phyloP scores from a whole-genome alignment of 1,284 basidiomycete species.

The Ceratobasidium sp. region DNA sequence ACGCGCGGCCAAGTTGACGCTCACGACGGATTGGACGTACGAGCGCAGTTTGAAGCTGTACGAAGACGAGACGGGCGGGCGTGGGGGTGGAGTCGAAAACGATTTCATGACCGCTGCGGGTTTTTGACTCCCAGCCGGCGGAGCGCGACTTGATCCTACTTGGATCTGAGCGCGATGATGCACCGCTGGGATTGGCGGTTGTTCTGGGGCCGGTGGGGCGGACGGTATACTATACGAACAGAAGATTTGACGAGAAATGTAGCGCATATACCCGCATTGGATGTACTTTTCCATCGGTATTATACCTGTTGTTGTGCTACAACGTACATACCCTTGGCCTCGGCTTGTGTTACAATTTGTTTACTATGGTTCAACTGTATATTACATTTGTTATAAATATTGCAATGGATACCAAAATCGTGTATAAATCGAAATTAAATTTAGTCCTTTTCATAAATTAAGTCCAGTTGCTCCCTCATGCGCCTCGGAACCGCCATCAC shows the following conservation, averaged over 20 bases:
- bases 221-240: too few relatives aligned
- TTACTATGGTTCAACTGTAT: too few relatives aligned
- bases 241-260: too few relatives aligned
- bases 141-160: too few relatives aligned
- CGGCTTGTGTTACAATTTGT: too few relatives aligned
- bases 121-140: constrained; percentile 1
- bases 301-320: too few relatives aligned
- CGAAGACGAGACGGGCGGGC: constrained; percentile 17
- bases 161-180: too few relatives aligned
- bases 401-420: neutral
- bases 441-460: neutral
- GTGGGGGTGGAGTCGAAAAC: neutral
- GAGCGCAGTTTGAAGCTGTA: constrained; percentile 30
- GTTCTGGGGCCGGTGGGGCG: too few relatives aligned
- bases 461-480: constrained; percentile 10
- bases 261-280: too few relatives aligned
- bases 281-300: too few relatives aligned
- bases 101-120: constrained; percentile 6
- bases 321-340: too few relatives aligned
- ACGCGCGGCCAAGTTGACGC: constrained; percentile 19
- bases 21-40: constrained; percentile 32
- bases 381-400: neutral
- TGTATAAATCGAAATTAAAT: neutral
- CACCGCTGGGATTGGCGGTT: too few relatives aligned
- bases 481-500: constrained; percentile 4